Evolutionary conservation across 805 yeast genomes (phyloP).

Genomic region (Candida tammaniensis): DNA sequence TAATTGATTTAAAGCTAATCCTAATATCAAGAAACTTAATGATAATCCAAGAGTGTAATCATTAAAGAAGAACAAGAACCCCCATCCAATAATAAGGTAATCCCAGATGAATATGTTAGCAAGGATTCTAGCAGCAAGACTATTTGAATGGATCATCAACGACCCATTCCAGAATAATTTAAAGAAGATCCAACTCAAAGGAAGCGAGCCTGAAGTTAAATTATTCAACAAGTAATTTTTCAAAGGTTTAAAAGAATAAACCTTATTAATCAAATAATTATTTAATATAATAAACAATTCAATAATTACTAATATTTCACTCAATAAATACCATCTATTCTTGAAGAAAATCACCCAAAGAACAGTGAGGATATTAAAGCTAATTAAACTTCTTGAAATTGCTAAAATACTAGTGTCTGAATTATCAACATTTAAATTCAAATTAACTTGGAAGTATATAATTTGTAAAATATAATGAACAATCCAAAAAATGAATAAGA

Average conservation of each 20-base stretch:
- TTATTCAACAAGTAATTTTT: constrained; percentile 58
- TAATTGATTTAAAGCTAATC: constrained; percentile 69
- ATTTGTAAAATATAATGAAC: constrained; percentile 52
- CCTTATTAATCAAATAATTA: constrained; percentile 57
- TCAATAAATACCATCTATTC: constrained; percentile 52
- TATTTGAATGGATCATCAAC: constrained; percentile 60
- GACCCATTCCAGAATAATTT: constrained; percentile 87
- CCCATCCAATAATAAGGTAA: constrained; percentile 62
- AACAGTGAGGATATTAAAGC: constrained; percentile 58
- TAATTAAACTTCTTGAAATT: constrained; percentile 48
- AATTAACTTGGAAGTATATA: constrained; percentile 32
- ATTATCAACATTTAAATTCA: constrained; percentile 13
- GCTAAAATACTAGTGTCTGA: constrained; percentile 11
- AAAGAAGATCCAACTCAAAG: constrained; percentile 71
- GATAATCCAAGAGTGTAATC: constrained; percentile 73
- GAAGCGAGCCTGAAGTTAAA: constrained; percentile 64
- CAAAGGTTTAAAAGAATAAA: constrained; percentile 53
- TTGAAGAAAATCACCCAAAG: constrained; percentile 65
- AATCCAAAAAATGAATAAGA: constrained; percentile 57
- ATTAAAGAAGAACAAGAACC: constrained; percentile 53
- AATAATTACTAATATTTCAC: constrained; percentile 56
- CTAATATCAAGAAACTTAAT: constrained; percentile 56
- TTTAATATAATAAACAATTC: constrained; percentile 60
- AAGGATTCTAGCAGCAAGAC: constrained; percentile 58
- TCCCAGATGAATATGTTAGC: constrained; percentile 80